Conservation (phyloP, 2,329 filamentous ascomycete species). For the Scedosporium apiospermum region DNA sequence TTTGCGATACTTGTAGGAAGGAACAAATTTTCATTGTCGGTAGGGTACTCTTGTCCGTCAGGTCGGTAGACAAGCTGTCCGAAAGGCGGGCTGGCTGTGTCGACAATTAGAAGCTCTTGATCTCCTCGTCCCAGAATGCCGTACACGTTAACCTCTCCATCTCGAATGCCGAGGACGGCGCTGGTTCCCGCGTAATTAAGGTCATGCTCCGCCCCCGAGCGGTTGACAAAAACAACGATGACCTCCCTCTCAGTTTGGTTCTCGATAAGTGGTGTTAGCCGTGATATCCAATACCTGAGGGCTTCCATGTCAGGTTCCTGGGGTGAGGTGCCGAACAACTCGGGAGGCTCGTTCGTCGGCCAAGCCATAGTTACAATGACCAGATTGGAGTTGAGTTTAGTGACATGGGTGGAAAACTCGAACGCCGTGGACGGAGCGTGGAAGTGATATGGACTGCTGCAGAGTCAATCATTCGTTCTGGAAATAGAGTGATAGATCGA, state of each 20-base stretch:
- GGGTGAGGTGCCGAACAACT: slow-evolving; percentile 33
- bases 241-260: slow-evolving; percentile 44
- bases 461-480: background rate
- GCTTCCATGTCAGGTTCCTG: slow-evolving; percentile 61
- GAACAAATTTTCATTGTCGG: background rate
- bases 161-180: slow-evolving; percentile 55
- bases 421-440: slow-evolving; percentile 7
- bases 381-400: slow-evolving; percentile 48
- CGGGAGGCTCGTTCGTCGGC: slow-evolving; percentile 49
- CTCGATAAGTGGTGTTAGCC: slow-evolving; percentile 56
- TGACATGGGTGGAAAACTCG: slow-evolving; percentile 39
- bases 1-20: background rate
- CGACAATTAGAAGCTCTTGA: slow-evolving; percentile 57
- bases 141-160: slow-evolving; percentile 58
- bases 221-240: slow-evolving; percentile 64
- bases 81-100: slow-evolving; percentile 39
- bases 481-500: background rate
- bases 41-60: slow-evolving; percentile 5
- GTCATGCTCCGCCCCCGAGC: slow-evolving; percentile 55
- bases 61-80: slow-evolving; percentile 33
- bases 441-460: slow-evolving; percentile 8
- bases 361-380: slow-evolving; percentile 70
- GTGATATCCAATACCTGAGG: slow-evolving; percentile 63
- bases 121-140: slow-evolving; percentile 61
- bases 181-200: slow-evolving; percentile 66